A percentile compares a stretch with the other conserved stretches of the same genome.
These are phyloP conservation scores for Fusarium heterosporum DNA, from an alignment of 2,329 filamentous ascomycete genomes.

Conservation along the genomic window DNA sequence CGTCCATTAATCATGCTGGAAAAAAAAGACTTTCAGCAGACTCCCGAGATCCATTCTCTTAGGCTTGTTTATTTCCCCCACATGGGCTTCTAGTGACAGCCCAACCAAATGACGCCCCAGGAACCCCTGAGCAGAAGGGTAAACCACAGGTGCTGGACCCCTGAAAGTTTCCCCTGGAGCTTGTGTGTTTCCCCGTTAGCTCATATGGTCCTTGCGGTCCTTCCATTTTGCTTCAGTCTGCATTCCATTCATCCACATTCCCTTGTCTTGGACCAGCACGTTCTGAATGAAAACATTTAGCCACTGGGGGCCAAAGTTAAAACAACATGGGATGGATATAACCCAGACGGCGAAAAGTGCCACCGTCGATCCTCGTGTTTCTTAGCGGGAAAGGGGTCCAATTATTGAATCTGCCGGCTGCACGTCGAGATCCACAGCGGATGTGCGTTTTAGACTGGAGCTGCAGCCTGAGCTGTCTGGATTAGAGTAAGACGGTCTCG, in stretches of 20 bases:
- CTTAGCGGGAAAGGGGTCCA: background rate
- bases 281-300: background rate
- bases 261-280: background rate
- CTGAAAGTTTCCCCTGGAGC: conserved; percentile 32
- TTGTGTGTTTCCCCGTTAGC: conserved; percentile 22
- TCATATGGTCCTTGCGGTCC: background rate
- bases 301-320: background rate
- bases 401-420: conserved; percentile 11
- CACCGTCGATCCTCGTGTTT: conserved; percentile 7
- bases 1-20: background rate
- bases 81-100: conserved; percentile 1
- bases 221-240: background rate
- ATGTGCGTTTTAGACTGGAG: conserved; percentile 18
- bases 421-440: conserved; percentile 10
- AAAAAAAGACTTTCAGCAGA: conserved; percentile 1
- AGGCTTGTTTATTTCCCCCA: conserved; percentile 4
- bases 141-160: conserved; percentile 17
- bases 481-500: background rate
- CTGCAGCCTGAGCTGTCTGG: background rate
- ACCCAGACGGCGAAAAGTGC: background rate
- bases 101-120: background rate
- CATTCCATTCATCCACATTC: conserved; percentile 15
- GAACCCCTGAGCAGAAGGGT: conserved; percentile 26
- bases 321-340: background rate
- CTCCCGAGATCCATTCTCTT: background rate